phyloP scores from a whole-genome alignment of 2,329 filamentous ascomycete genomes.

The Xylariaceae sp. region DNA sequence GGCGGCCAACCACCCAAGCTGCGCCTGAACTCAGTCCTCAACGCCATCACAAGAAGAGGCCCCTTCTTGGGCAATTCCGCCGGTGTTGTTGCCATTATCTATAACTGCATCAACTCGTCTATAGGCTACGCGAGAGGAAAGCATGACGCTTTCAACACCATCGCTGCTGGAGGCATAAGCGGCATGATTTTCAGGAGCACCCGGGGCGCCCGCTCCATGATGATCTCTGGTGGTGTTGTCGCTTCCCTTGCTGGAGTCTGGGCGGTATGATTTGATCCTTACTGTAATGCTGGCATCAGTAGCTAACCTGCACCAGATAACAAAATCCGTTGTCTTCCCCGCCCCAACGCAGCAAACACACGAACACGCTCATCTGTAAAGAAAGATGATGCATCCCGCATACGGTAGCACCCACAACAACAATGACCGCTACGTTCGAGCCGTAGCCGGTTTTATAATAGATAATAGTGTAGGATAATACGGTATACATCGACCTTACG shows the following conservation, averaged over 20 bases:
- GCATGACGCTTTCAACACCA: constrained; percentile 86
- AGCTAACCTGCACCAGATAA: constrained; percentile 27
- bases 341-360: constrained; percentile 13
- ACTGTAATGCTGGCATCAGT: constrained; percentile 28
- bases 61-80: constrained; percentile 96
- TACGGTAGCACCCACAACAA: constrained; percentile 2
- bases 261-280: constrained; percentile 60
- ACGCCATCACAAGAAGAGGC: constrained; percentile 86
- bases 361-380: constrained; percentile 23
- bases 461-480: constrained; percentile 30
- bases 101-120: constrained; percentile 87
- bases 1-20: constrained; percentile 78
- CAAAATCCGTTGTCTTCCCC: constrained; percentile 24
- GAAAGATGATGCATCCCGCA: background rate
- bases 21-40: constrained; percentile 88
- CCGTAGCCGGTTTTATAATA: constrained; percentile 4
- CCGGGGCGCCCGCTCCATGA: constrained; percentile 82
- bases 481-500: constrained; percentile 17
- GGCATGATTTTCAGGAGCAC: constrained; percentile 98
- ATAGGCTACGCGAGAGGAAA: constrained; percentile 76
- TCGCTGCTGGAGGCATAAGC: constrained; percentile 78
- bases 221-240: constrained; percentile 89
- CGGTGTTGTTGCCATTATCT: constrained; percentile 91
- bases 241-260: constrained; percentile 80
- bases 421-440: constrained; percentile 8